Conservation (phyloP, 768 basidiomycete species). For the Hebeloma cylindrosporum region DNA sequence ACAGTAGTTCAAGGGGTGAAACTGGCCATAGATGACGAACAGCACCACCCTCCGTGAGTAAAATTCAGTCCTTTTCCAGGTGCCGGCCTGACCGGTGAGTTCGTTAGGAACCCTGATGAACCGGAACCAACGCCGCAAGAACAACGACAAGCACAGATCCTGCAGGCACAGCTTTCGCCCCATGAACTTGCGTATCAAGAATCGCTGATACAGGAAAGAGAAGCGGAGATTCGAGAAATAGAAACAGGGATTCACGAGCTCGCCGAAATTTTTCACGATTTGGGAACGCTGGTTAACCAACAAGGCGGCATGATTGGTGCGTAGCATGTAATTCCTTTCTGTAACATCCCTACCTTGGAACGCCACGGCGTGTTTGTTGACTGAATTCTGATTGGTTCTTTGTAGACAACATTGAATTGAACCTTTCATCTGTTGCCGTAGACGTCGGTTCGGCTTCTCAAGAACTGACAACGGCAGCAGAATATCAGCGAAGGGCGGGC, state of each 20-base stretch:
- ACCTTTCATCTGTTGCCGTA: conserved; percentile 81
- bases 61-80: background rate
- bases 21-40: conserved; percentile 78
- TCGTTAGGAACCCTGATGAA: conserved; percentile 31
- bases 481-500: conserved; percentile 94
- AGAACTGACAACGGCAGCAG: conserved; percentile 85
- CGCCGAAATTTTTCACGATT: conserved; percentile 93
- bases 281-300: conserved; percentile 91
- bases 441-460: conserved; percentile 83
- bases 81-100: conserved; percentile 3
- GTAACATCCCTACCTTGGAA: background rate
- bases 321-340: conserved; percentile 24
- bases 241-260: conserved; percentile 96
- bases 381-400: background rate
- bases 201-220: conserved; percentile 90
- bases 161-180: conserved; percentile 77
- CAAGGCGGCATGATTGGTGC: conserved; percentile 94
- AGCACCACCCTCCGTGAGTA: conserved; percentile 32
- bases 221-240: conserved; percentile 93
- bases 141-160: conserved; percentile 66
- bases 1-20: conserved; percentile 87
- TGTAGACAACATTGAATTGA: conserved; percentile 92
- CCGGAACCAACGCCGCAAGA: conserved; percentile 44
- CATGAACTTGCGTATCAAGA: conserved; percentile 96
- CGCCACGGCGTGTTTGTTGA: background rate